Conservation (phyloP, 352 stramenopile species). For the Phytophthora pinifolia region DNA sequence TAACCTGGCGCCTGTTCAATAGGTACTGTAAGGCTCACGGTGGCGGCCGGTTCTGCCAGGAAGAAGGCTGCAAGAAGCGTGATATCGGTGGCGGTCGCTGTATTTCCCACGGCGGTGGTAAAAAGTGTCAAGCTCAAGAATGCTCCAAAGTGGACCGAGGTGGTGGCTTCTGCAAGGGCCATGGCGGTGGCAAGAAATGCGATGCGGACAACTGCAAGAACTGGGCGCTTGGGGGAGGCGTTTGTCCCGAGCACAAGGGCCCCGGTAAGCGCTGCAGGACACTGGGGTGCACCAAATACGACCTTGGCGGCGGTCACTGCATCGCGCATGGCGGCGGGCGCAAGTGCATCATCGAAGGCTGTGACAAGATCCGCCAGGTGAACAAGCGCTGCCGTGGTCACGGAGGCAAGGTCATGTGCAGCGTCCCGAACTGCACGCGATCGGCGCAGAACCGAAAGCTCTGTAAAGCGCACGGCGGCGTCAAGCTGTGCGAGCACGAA, state of each 20-base stretch:
- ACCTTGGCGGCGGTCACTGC: constrained; percentile 81
- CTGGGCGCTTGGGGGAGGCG: constrained; percentile 77
- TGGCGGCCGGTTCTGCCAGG: constrained; percentile 76
- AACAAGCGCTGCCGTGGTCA: constrained; percentile 85
- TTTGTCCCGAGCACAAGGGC: constrained; percentile 78
- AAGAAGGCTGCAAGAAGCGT: constrained; percentile 71
- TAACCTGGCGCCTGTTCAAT: constrained; percentile 4
- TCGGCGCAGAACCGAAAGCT: constrained; percentile 81
- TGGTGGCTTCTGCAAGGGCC: constrained; percentile 78
- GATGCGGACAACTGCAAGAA: constrained; percentile 73
- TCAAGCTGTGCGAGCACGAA: constrained; percentile 66
- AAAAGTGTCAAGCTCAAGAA: constrained; percentile 70
- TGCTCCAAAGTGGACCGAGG: constrained; percentile 83
- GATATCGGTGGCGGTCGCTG: constrained; percentile 87
- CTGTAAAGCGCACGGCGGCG: constrained; percentile 83
- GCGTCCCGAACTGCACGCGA: constrained; percentile 74
- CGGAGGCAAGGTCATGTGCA: constrained; percentile 79
- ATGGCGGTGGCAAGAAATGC: constrained; percentile 87
- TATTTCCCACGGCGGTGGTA: constrained; percentile 86
- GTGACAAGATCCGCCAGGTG: constrained; percentile 83
- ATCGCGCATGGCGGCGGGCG: constrained; percentile 83
- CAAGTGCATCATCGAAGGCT: constrained; percentile 84
- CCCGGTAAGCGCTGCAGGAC: constrained; percentile 82
- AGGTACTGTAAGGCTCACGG: constrained; percentile 87
- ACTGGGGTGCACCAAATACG: constrained; percentile 76